phyloP scores from a whole-genome alignment of 108 stramenopile species.

The Cyclostephanos tholiformis region DNA sequence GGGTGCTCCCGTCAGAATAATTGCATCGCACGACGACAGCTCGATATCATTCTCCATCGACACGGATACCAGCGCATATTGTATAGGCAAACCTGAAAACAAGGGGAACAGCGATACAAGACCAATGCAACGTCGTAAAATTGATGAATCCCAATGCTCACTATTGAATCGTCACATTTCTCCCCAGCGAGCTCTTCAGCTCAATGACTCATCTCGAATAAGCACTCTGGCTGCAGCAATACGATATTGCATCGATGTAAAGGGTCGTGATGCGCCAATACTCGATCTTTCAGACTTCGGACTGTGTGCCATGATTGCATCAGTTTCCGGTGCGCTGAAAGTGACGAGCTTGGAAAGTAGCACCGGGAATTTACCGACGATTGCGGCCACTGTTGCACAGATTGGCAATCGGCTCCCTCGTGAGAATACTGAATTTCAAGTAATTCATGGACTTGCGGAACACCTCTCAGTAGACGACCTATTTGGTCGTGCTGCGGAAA shows the following conservation, averaged over 20 bases:
- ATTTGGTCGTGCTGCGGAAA: slow-evolving; percentile 46
- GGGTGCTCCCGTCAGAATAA: slow-evolving; percentile 43
- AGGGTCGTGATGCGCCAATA: slow-evolving; percentile 51
- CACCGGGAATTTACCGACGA: slow-evolving; percentile 44
- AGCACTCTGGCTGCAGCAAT: slow-evolving; percentile 49
- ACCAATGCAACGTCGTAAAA: slow-evolving; percentile 28
- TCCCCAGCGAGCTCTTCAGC: slow-evolving; percentile 61
- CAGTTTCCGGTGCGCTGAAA: slow-evolving; percentile 50
- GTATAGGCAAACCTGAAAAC: not conserved
- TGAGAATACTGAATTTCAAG: slow-evolving; percentile 33
- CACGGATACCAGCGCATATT: slow-evolving; percentile 5
- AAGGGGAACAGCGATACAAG: not conserved
- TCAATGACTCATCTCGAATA: slow-evolving; percentile 62
- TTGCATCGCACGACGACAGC: slow-evolving; percentile 58
- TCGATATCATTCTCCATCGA: slow-evolving; percentile 50
- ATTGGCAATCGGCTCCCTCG: slow-evolving; percentile 60
- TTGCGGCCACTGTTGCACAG: slow-evolving; percentile 72
- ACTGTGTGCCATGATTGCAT: slow-evolving; percentile 77
- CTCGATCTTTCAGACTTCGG: slow-evolving; percentile 83
- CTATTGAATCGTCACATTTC: slow-evolving; percentile 43
- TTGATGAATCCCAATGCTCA: slow-evolving; percentile 9
- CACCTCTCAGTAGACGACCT: slow-evolving; percentile 43
- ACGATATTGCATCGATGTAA: slow-evolving; percentile 34
- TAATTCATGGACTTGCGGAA: slow-evolving; percentile 56
- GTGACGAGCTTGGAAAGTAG: slow-evolving; percentile 74